Percentiles rank a stretch among this genome's conserved stretches.
Conservation (phyloP, 139 green algal species). For the Micractinium sp. region DNA sequence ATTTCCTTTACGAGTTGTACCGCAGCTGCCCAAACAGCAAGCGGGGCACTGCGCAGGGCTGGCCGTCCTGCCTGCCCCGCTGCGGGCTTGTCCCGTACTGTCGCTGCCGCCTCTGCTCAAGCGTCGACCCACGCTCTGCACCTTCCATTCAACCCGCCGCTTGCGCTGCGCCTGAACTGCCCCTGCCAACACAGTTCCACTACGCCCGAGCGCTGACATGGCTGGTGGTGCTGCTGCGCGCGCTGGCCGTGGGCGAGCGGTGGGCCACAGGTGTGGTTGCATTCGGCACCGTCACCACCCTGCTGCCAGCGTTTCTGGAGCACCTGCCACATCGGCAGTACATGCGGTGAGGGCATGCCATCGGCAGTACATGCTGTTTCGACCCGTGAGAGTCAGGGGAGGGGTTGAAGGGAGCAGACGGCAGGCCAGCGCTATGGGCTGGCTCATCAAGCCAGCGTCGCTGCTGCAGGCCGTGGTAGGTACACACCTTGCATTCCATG, state of each 20-base stretch:
- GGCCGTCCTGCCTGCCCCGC: neutral
- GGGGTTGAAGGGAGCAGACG: too few relatives aligned
- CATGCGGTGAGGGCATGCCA: neutral
- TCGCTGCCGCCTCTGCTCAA: neutral
- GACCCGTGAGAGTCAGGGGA: too few relatives aligned
- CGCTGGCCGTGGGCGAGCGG: neutral
- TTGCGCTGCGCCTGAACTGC: neutral
- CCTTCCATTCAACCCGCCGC: neutral
- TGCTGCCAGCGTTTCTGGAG: neutral
- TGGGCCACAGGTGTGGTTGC: neutral
- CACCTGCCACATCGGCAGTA: neutral
- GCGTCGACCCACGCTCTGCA: too few relatives aligned
- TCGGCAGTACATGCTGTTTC: too few relatives aligned
- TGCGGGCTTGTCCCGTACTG: neutral
- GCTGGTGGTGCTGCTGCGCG: neutral
- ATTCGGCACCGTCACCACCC: neutral
- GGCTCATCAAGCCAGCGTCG: too few relatives aligned
- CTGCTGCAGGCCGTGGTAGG: too few relatives aligned
- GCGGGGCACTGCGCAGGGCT: neutral
- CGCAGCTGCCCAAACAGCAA: neutral
- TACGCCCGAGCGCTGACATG: constrained; percentile 1
- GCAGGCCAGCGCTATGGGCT: too few relatives aligned
- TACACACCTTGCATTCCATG: too few relatives aligned
- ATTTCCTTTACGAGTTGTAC: too few relatives aligned
- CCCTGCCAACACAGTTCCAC: neutral